Percentiles rank a stretch among this genome's conserved stretches.
Evolutionary conservation across 305 asterid species (phyloP).

Genomic region (Solanum aculeatissimum): DNA sequence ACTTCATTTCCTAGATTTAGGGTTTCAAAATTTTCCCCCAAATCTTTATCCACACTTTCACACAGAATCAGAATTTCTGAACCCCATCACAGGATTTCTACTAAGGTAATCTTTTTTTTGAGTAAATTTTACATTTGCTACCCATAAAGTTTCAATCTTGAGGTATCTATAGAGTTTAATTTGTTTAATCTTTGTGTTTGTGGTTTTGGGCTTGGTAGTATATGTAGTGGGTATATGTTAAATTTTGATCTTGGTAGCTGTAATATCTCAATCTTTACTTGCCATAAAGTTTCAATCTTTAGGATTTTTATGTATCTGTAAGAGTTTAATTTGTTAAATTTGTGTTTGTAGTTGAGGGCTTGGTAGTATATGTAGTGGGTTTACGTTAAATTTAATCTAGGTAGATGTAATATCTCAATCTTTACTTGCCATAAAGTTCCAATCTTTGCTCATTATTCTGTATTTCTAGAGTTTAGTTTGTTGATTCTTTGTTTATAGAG

Average conservation of each 20-base stretch:
- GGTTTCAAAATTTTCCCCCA: conserved; percentile 31
- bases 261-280: neutral
- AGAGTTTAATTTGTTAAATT: neutral
- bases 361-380: neutral
- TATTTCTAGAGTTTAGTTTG: neutral
- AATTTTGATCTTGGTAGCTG: neutral
- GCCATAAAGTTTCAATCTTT: neutral
- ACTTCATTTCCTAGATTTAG: conserved; percentile 26
- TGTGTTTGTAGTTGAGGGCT: neutral
- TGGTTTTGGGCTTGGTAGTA: neutral
- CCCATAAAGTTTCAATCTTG: neutral
- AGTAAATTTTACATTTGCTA: neutral
- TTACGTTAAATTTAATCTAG: neutral
- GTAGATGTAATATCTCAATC: neutral
- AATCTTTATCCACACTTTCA: conserved; percentile 23
- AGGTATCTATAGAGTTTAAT: neutral
- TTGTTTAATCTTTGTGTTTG: neutral
- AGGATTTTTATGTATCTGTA: neutral
- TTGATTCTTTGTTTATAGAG: neutral
- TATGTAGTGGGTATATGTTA: neutral
- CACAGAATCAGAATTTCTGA: conserved; percentile 22
- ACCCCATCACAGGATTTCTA: conserved; percentile 25
- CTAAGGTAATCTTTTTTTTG: conserved; percentile 35
- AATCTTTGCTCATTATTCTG: too few species aligned
- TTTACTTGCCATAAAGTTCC: neutral